Percentiles rank a stretch among this genome's conserved stretches.
Conservation (phyloP, 306 rosid species). For the Cucumis melo region DNA sequence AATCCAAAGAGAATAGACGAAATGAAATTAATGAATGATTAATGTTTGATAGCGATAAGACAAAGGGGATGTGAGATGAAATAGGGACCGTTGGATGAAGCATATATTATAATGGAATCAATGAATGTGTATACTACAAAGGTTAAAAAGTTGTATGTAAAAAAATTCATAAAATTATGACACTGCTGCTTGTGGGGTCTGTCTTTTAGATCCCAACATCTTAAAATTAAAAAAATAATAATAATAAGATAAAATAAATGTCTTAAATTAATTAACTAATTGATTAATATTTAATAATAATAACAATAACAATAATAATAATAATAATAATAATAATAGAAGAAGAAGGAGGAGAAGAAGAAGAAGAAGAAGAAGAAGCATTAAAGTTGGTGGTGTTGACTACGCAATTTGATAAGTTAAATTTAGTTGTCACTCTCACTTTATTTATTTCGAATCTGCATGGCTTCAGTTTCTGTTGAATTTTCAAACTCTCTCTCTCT, state of each 20-base stretch:
- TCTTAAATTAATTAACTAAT: neutral
- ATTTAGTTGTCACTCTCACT: neutral
- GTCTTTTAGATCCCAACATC: slow-evolving; percentile 59
- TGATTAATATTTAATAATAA: no score
- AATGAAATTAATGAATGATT: neutral
- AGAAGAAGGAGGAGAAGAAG: no score
- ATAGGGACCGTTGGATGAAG: neutral
- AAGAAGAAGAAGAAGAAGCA: no score
- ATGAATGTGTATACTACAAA: neutral
- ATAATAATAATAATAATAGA: no score
- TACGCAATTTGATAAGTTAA: neutral
- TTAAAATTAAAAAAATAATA: neutral
- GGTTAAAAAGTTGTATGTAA: neutral
- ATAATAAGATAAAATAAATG: neutral
- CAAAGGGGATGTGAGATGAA: neutral
- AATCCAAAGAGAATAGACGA: neutral
- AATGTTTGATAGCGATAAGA: slow-evolving; percentile 1
- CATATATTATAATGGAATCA: neutral
- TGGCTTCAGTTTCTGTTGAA: neutral
- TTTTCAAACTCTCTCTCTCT: neutral
- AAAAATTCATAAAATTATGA: neutral
- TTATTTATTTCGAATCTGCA: neutral
- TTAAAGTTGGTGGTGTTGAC: neutral
- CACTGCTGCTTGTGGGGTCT: slow-evolving; percentile 27
- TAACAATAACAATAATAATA: neutral